phyloP scores from a whole-genome alignment of 208 protist genomes.

The Porcisia hertigi region DNA sequence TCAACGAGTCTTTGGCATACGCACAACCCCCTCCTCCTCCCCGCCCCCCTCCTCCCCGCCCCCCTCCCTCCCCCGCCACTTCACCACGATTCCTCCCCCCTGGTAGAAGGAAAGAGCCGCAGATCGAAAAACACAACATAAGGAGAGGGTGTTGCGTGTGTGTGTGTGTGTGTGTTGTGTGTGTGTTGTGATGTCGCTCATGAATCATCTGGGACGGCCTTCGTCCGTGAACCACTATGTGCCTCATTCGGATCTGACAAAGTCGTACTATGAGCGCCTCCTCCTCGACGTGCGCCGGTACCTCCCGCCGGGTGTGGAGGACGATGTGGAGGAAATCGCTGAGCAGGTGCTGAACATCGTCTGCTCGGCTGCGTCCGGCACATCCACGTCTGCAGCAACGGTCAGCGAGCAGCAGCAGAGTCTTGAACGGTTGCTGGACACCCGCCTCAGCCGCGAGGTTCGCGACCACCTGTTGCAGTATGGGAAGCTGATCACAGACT shows the following conservation, averaged over 20 bases:
- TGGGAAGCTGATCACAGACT: slow-evolving; percentile 82
- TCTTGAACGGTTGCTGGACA: slow-evolving; percentile 75
- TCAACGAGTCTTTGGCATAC: background rate
- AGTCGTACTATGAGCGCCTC: slow-evolving; percentile 79
- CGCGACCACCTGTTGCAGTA: slow-evolving; percentile 70
- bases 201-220: slow-evolving; percentile 5
- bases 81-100: background rate
- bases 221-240: slow-evolving; percentile 53
- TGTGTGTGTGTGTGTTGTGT: too few species aligned
- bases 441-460: slow-evolving; percentile 58
- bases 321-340: slow-evolving; percentile 78
- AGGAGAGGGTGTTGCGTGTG: background rate
- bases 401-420: slow-evolving; percentile 49
- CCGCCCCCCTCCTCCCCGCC: background rate
- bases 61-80: background rate
- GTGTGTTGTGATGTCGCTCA: slow-evolving; percentile 21
- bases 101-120: background rate
- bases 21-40: background rate
- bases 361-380: slow-evolving; percentile 28
- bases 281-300: slow-evolving; percentile 77
- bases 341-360: slow-evolving; percentile 77
- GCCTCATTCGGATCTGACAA: slow-evolving; percentile 75
- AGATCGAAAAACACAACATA: background rate
- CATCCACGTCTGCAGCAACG: slow-evolving; percentile 23
- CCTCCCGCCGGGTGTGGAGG: slow-evolving; percentile 75